These are phyloP conservation scores for Aphanomyces euteiches DNA, from an alignment of 352 stramenopile species.

Conservation along the genomic window DNA sequence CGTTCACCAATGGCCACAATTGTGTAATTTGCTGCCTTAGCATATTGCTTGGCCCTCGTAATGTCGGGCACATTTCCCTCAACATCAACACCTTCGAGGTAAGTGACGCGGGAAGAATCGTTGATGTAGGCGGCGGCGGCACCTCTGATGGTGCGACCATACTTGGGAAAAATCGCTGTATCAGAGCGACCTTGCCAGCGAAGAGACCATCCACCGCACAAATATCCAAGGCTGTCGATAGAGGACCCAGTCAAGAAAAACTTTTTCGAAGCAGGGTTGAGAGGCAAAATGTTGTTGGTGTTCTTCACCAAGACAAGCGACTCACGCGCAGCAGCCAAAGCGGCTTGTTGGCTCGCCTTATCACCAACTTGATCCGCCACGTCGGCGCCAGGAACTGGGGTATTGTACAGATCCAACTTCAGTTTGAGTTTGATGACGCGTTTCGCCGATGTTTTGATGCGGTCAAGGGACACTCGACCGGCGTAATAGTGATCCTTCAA, in stretches of 20 bases:
- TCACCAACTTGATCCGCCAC: slow-evolving; percentile 50
- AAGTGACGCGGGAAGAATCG: slow-evolving; percentile 13
- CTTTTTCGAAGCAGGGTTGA: slow-evolving; percentile 1
- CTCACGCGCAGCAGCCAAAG: slow-evolving; percentile 71
- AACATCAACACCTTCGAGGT: slow-evolving; percentile 40
- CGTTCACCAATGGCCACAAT: slow-evolving; percentile 75
- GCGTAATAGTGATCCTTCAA: slow-evolving; percentile 41
- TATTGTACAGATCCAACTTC: slow-evolving; percentile 64
- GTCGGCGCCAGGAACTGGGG: slow-evolving; percentile 45
- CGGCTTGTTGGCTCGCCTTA: slow-evolving; percentile 46
- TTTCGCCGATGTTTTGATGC: slow-evolving; percentile 53
- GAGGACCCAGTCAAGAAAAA: slow-evolving; percentile 63
- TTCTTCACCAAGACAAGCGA: slow-evolving; percentile 86
- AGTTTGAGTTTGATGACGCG: slow-evolving; percentile 72
- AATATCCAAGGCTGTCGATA: slow-evolving; percentile 63
- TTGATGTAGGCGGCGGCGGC: slow-evolving; percentile 38
- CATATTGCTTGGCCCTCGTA: slow-evolving; percentile 47
- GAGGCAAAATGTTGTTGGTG: slow-evolving; percentile 44
- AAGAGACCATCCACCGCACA: slow-evolving; percentile 76
- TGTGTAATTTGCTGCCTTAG: slow-evolving; percentile 49
- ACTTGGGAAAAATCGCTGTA: slow-evolving; percentile 60
- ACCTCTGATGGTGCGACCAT: slow-evolving; percentile 55
- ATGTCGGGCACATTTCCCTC: slow-evolving; percentile 58
- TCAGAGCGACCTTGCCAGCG: slow-evolving; percentile 82
- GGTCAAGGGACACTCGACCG: slow-evolving; percentile 15